Evolutionary conservation across 495 filamentous ascomycete species (phyloP).

Genomic region (Penicillium diatomitis): DNA sequence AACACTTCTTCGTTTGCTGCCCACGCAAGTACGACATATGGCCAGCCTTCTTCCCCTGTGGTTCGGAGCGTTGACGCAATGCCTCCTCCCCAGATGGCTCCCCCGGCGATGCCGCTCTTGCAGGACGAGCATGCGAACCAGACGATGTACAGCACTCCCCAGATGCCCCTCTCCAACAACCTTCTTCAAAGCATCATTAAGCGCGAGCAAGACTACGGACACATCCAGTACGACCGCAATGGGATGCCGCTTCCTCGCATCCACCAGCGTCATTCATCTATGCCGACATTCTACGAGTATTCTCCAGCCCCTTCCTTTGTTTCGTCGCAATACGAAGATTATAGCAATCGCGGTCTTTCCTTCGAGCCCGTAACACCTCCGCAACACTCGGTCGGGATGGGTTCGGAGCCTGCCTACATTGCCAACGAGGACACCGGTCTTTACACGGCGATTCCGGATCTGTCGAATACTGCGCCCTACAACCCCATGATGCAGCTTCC

Average conservation of each 20-base stretch:
- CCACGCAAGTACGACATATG: constrained; percentile 67
- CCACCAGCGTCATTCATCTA: constrained; percentile 88
- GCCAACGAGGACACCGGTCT: constrained; percentile 94
- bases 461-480: constrained; percentile 46
- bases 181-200: constrained; percentile 65
- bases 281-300: constrained; percentile 97
- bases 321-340: constrained; percentile 93
- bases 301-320: constrained; percentile 96
- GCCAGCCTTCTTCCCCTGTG: constrained; percentile 74
- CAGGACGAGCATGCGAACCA: constrained; percentile 71
- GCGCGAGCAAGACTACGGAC: constrained; percentile 68
- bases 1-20: constrained; percentile 93
- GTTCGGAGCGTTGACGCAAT: constrained; percentile 85
- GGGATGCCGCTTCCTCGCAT: constrained; percentile 72
- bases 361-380: constrained; percentile 95
- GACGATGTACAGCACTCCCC: constrained; percentile 52
- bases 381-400: constrained; percentile 69
- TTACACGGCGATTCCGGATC: constrained; percentile 88
- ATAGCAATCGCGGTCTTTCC: constrained; percentile 91
- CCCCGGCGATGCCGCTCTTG: constrained; percentile 67
- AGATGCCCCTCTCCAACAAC: constrained; percentile 51
- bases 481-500: constrained; percentile 87
- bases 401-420: constrained; percentile 88
- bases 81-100: constrained; percentile 66
- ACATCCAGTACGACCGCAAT: constrained; percentile 82